Evolutionary conservation across 1,139 yeast species (phyloP).

Genomic region (Lodderomyces beijingensis): DNA sequence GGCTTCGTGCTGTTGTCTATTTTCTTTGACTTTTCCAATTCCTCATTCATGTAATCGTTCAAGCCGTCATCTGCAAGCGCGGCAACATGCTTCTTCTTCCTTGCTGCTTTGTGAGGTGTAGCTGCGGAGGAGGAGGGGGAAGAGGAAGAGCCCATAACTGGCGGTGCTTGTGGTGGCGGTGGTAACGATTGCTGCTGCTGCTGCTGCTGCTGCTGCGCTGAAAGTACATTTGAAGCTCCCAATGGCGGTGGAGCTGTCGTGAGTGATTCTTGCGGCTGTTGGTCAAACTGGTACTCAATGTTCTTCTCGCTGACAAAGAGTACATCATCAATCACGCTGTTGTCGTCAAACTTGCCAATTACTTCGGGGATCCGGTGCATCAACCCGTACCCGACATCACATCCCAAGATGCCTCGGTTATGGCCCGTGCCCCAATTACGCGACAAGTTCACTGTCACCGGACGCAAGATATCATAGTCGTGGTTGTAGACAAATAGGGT

Average conservation of each 20-base stretch:
- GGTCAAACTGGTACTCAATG: conserved; percentile 1
- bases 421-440: conserved; percentile 49
- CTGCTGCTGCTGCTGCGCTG: conserved; percentile 4
- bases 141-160: too few relatives aligned
- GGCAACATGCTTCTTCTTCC: conserved; percentile 29
- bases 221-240: conserved; percentile 9
- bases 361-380: conserved; percentile 80
- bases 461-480: conserved; percentile 79
- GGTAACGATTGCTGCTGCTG: conserved; percentile 9
- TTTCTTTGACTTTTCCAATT: conserved; percentile 40
- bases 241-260: conserved; percentile 8
- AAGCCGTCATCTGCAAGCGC: conserved; percentile 26
- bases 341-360: conserved; percentile 42
- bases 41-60: conserved; percentile 44
- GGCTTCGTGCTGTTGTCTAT: conserved; percentile 18
- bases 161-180: conserved; percentile 15
- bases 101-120: conserved; percentile 20
- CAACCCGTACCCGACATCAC: conserved; percentile 92
- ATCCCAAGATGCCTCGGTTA: conserved; percentile 74
- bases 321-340: conserved; percentile 33
- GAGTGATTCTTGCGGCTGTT: too few relatives aligned
- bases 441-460: conserved; percentile 65
- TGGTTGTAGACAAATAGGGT: conserved; percentile 82
- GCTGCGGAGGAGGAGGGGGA: too few relatives aligned
- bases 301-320: conserved; percentile 27